Evolutionary conservation across 2,329 filamentous ascomycete genomes (phyloP).

Genomic region (Diplocarpon mali): DNA sequence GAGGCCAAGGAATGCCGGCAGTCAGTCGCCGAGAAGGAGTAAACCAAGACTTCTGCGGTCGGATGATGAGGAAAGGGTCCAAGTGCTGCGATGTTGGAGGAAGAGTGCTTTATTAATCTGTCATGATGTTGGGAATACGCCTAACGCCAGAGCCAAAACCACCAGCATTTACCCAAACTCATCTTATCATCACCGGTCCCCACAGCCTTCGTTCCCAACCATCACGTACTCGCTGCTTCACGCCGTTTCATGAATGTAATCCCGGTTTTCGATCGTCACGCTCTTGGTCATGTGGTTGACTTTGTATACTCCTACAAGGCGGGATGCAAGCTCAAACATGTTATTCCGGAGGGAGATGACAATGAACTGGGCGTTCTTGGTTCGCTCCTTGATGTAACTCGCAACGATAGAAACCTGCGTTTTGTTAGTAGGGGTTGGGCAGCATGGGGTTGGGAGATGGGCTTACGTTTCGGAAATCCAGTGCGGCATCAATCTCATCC

Average conservation of each 20-base stretch:
- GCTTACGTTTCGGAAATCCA: conserved; percentile 96
- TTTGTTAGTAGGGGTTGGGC: conserved; percentile 7
- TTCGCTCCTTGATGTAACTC: conserved; percentile 97
- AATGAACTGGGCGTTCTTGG: conserved; percentile 98
- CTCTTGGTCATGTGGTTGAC: conserved; percentile 98
- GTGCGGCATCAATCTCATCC: conserved; percentile 97
- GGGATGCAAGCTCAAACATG: conserved; percentile 97
- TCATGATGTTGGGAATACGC: conserved; percentile 15
- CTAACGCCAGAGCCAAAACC: conserved; percentile 7
- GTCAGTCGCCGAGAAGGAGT: no score
- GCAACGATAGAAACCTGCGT: conserved; percentile 86
- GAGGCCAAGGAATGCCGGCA: no score
- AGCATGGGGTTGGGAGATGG: background rate
- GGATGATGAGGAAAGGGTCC: no score
- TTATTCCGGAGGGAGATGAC: conserved; percentile 97
- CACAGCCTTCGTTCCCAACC: background rate
- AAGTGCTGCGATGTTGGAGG: background rate
- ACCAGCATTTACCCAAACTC: background rate
- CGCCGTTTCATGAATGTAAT: conserved; percentile 43
- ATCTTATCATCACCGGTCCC: conserved; percentile 1
- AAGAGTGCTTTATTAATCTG: conserved; percentile 8
- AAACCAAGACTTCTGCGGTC: no score
- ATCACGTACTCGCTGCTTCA: conserved; percentile 1
- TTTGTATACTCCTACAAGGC: conserved; percentile 96
- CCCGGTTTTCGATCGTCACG: conserved; percentile 75